Base-by-base conservation (phyloP, 345 rosid genomes). In the Firmiana major region DNA sequence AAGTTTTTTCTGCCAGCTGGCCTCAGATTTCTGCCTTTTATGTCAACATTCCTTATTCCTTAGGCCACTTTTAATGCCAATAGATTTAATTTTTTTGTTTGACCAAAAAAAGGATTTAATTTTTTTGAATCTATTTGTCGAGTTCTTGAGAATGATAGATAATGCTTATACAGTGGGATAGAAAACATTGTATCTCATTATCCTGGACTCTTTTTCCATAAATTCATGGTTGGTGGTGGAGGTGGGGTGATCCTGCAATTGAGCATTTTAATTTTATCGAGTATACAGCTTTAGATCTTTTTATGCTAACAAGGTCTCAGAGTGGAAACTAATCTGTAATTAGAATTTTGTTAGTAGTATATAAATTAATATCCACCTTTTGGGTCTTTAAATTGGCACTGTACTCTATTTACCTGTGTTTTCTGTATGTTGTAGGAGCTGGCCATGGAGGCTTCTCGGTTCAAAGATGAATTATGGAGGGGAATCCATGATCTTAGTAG, bases 381-480 rank as follows among this genome's bases (percentile, higher is more conserved):
- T 71, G 28, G 60, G 19, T 34, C 45, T 71, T 54, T 0, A 71
- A 73, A 40, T 51, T 51, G 40, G 3, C 16, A 9, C 17, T 12
- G 17, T 53, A 51, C 31, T n/a, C 53, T 51, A 19, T 51, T 71
- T 31, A 49, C 34, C 34, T 22, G 58, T 5, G 42, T n/a, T 64
- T 43, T 13, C 22, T 78, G 43, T 73, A 22, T 51, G 53, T 45
- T 83, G 77, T 86, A 95, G 97, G 98, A 92, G 73, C 85, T 95
- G 71, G 86, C 87, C 21, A 54, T 74, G 73, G 97, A 95, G 81
- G 92, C 85, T 55, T 85, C 89, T 64, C 90, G 87, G 24, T 93
- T 95, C 77, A 95, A 89, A 84, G 94, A 93, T 87, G 99, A 95
- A 77, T 74, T 95, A n/a, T n/a, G n/a, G n/a, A n/a, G n/a, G n/a